Evolutionary conservation across 2,329 filamentous ascomycete genomes (phyloP).

Genomic region (Paraphaeosphaeria sporulosa): DNA sequence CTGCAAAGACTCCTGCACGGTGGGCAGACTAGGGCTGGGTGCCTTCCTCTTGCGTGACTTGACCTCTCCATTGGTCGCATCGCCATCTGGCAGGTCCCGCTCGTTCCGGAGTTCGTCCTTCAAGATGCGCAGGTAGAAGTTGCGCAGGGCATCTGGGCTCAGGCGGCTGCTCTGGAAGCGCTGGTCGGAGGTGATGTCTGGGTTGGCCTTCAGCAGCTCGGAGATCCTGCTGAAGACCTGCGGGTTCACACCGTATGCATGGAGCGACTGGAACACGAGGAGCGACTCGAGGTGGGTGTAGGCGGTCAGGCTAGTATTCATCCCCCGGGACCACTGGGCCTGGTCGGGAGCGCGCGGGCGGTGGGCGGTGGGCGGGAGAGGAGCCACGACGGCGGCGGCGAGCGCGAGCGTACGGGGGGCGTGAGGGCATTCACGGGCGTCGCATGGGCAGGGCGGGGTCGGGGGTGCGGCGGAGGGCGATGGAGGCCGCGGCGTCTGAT

Average conservation of each 20-base stretch:
- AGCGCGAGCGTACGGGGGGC: conserved; percentile 29
- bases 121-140: conserved; percentile 78
- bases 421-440: conserved; percentile 32
- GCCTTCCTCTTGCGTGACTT: conserved; percentile 76
- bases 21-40: conserved; percentile 68
- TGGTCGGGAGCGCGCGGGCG: conserved; percentile 39
- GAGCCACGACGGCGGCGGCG: conserved; percentile 45
- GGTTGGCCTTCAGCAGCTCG: conserved; percentile 75
- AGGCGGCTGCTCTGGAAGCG: conserved; percentile 78
- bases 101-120: conserved; percentile 73
- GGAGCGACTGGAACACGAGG: conserved; percentile 82
- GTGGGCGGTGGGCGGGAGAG: conserved; percentile 36
- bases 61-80: conserved; percentile 40
- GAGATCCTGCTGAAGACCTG: conserved; percentile 76
- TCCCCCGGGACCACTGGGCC: conserved; percentile 50
- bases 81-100: conserved; percentile 56
- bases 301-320: conserved; percentile 66
- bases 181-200: conserved; percentile 72
- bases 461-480: conserved; percentile 19
- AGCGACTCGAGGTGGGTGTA: conserved; percentile 89
- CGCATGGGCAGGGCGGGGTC: conserved; percentile 18
- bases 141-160: conserved; percentile 77
- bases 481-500: conserved; percentile 26
- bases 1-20: conserved; percentile 70
- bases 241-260: conserved; percentile 70